Evolutionary conservation across 1,284 basidiomycete genomes (phyloP), one percentile per base, ranked within the genome.

Genomic region (Peniophora sp.): DNA sequence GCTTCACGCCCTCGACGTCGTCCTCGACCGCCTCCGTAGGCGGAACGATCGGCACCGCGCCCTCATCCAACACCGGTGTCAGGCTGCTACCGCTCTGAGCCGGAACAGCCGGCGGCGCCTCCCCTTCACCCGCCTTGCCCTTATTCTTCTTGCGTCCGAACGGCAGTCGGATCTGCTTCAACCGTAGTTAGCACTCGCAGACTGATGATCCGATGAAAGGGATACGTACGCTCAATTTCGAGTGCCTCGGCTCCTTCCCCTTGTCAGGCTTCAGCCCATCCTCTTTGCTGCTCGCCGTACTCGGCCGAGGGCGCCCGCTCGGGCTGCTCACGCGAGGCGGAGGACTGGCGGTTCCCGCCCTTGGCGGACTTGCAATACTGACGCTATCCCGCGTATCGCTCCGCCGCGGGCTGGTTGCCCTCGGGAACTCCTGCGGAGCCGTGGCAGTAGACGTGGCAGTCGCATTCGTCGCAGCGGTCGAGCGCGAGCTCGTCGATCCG

Each of bases 1-100:
- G 83, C 62, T 87, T 91, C 32, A 93, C 86, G 0, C 81, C 69
- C 56, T 85, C 82, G 3, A 85, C 81, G 55, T 92, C 90, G 54
- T 89, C 88, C 24, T 83, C 83, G 10, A 74, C 72, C 2, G 75
- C 76, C 0, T 85, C 79, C 3, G 82, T 77, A 6, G 58, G 27
- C 27, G 27, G n/a, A 41, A 20, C 37, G 15, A 41, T n/a, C n/a
- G 37, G 37, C 18, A 20, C 59, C 14, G 59, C 62, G 42, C 69
- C 62, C 23, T 57, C 54, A 9, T 76, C 68, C 51, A 79, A 75
- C 51, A 82, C 64, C 65, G 61, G 79, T 69, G 52, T 74, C 62
- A 53, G 68, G 61, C 43, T 73, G 70, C 3, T 72, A 65, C 1
- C 27, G 5, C 27, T 12, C 27, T 5, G 18, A 8, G 15, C 15